phyloP scores from a whole-genome alignment of 176 grass and related monocot genomes.

The Aegilops bicornis region DNA sequence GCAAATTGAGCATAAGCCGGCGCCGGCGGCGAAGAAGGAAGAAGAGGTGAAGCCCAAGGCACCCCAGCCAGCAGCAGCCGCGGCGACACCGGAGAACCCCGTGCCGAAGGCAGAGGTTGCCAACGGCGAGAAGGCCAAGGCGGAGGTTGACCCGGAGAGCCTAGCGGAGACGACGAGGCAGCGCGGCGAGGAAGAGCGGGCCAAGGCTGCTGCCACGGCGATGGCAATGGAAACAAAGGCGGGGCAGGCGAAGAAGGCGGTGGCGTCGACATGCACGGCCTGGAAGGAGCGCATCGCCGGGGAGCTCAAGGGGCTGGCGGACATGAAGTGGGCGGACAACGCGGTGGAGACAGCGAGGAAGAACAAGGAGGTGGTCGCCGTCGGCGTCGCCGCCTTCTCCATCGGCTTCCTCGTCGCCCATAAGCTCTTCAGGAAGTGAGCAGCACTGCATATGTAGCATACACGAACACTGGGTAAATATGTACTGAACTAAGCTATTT shows the following conservation, averaged over 20 bases:
- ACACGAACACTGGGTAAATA: no score
- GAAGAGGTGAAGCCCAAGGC: not conserved
- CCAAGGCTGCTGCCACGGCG: not conserved
- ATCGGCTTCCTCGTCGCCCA: constrained; percentile 36
- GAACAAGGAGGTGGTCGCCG: constrained; percentile 45
- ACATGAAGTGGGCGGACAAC: constrained; percentile 35
- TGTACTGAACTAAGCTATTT: no score
- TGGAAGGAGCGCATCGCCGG: constrained; percentile 16
- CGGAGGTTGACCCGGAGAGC: not conserved
- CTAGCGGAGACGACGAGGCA: not conserved
- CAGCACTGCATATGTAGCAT: no score
- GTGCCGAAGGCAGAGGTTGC: not conserved
- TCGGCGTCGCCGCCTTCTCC: constrained; percentile 29
- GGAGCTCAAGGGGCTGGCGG: constrained; percentile 10
- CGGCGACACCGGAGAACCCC: not conserved
- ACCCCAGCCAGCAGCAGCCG: not conserved
- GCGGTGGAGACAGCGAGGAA: constrained; percentile 14
- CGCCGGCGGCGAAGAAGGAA: not conserved
- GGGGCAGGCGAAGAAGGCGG: not conserved
- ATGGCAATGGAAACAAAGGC: not conserved
- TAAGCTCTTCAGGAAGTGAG: constrained; percentile 36
- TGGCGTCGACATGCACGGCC: not conserved
- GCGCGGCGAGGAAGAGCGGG: not conserved
- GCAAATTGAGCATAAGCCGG: not conserved
- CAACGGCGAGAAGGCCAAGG: not conserved